phyloP scores from a whole-genome alignment of 176 grass and related monocot genomes.

The Carex parvula region DNA sequence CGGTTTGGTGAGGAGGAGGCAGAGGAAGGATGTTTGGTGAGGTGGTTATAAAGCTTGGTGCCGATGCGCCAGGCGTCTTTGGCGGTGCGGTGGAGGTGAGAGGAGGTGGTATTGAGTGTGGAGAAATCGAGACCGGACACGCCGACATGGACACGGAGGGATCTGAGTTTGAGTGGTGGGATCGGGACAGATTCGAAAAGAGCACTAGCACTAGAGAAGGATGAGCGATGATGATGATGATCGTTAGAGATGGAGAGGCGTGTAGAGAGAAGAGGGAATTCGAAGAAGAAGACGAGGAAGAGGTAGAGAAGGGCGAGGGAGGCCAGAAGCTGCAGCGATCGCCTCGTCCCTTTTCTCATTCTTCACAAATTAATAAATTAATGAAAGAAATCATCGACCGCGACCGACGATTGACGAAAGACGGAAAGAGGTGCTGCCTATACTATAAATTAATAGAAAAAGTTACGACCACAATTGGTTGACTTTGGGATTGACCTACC shows the following conservation, averaged over 20 bases:
- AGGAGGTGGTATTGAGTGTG: conserved; percentile 44
- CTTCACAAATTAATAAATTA: too few relatives aligned
- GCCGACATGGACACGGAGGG: too few relatives aligned
- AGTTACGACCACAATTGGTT: neutral
- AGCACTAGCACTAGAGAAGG: conserved; percentile 30
- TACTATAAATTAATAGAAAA: neutral
- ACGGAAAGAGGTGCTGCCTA: too few relatives aligned
- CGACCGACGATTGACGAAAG: too few relatives aligned
- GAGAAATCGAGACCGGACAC: conserved; percentile 52
- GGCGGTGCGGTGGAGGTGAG: conserved; percentile 54
- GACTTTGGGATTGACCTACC: neutral
- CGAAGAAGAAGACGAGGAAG: conserved; percentile 39
- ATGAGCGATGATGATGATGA: too few relatives aligned
- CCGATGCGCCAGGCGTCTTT: conserved; percentile 59
- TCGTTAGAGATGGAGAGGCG: conserved; percentile 5
- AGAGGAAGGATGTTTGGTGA: conserved; percentile 20
- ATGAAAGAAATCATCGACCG: too few relatives aligned
- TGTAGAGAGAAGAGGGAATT: conserved; percentile 44
- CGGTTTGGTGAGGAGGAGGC: conserved; percentile 2
- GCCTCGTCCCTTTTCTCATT: neutral
- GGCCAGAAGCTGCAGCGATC: conserved; percentile 42
- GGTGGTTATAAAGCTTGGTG: conserved; percentile 43
- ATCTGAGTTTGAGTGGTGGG: neutral
- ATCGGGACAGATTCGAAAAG: conserved; percentile 31
- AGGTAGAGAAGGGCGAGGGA: conserved; percentile 41